phyloP scores from a whole-genome alignment of 441 rosid species.

The Aleurites moluccanus region DNA sequence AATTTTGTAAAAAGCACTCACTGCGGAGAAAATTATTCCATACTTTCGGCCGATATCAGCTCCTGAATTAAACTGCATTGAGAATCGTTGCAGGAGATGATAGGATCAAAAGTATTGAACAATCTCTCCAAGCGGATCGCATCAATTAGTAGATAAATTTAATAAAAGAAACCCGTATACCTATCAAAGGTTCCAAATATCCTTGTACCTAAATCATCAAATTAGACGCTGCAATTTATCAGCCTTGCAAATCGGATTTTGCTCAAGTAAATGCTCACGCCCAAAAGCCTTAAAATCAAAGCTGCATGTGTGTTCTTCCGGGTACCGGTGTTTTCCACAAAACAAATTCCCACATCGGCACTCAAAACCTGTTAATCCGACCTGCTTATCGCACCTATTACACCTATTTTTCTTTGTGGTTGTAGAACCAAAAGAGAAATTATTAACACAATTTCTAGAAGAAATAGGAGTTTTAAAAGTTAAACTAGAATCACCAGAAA shows the following conservation, averaged over 20 bases:
- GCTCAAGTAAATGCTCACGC: conserved; percentile 18
- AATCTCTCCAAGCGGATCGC: not conserved
- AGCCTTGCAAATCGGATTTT: too few species aligned
- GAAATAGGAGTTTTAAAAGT: not conserved
- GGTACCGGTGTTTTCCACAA: conserved; percentile 44
- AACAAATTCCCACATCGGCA: conserved; percentile 42
- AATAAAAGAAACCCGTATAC: not conserved
- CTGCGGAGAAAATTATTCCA: too few species aligned
- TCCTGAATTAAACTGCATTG: not conserved
- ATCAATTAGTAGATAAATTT: conserved; percentile 7
- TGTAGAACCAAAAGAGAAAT: not conserved
- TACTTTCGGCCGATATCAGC: not conserved
- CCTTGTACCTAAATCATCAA: not conserved
- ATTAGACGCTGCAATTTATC: too few species aligned
- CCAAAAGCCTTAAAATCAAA: conserved; percentile 38
- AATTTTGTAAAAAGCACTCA: not conserved
- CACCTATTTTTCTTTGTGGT: conserved; percentile 20
- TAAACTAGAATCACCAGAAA: conserved; percentile 2
- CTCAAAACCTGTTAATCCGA: conserved; percentile 45
- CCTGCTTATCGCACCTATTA: conserved; percentile 35
- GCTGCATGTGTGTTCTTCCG: conserved; percentile 40
- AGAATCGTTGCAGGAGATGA: not conserved
- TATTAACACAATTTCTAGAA: not conserved
- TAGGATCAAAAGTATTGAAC: not conserved
- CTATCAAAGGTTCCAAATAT: not conserved